Conservation (phyloP, 169 alveolate species). For the Eimeria falciformis region DNA sequence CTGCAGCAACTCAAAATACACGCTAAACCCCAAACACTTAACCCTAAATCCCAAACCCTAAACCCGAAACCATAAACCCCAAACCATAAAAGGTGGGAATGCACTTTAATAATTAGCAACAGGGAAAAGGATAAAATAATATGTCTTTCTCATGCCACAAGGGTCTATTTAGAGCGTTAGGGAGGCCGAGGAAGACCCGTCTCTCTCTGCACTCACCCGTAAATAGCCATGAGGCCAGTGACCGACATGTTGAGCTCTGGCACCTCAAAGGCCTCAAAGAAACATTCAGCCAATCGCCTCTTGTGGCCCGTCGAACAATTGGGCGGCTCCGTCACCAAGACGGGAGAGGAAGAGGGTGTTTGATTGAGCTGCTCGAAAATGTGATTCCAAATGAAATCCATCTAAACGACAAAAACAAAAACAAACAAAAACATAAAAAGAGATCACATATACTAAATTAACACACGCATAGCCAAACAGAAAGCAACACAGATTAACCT, state of each 20-base stretch:
- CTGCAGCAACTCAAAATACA: slow-evolving; percentile 67
- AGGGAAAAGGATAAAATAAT: not conserved
- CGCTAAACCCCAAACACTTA: not conserved
- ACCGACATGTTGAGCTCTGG: slow-evolving; percentile 85
- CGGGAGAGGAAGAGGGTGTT: slow-evolving; percentile 80
- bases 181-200: not conserved
- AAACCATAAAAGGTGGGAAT: not conserved
- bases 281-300: slow-evolving; percentile 82
- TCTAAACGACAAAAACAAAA: not conserved
- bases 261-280: slow-evolving; percentile 83
- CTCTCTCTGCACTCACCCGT: slow-evolving; percentile 53
- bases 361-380: slow-evolving; percentile 78
- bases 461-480: not conserved
- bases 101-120: not conserved
- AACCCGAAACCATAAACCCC: slow-evolving; percentile 27
- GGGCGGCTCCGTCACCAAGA: slow-evolving; percentile 85
- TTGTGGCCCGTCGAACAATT: slow-evolving; percentile 79
- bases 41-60: not conserved
- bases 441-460: not conserved
- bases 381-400: slow-evolving; percentile 81
- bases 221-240: slow-evolving; percentile 85
- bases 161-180: not conserved
- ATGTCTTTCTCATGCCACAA: not conserved
- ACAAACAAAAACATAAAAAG: not conserved
- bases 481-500: not conserved